A percentile compares a stretch with the other conserved stretches of the same genome.
These are phyloP conservation scores for Boechera retrofracta DNA, from an alignment of 345 rosid genomes.

Conservation along the genomic window DNA sequence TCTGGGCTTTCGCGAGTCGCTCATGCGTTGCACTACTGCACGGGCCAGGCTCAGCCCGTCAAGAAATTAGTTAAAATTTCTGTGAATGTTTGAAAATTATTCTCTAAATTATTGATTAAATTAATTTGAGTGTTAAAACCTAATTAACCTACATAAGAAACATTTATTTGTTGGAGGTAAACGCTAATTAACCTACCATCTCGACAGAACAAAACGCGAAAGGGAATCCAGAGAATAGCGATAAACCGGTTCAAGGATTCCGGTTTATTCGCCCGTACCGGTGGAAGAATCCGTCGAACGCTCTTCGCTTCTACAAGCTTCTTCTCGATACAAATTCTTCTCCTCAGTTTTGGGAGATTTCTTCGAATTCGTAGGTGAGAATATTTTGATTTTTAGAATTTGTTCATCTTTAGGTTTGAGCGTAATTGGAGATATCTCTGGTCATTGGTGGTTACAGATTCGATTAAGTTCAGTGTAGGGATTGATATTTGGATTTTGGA, in stretches of 20 bases:
- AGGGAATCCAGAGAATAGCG: neutral
- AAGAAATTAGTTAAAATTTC: neutral
- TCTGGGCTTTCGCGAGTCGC: conserved; percentile 4
- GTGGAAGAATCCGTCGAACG: neutral
- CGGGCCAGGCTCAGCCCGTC: conserved; percentile 19
- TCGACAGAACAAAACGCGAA: neutral
- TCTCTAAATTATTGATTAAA: neutral
- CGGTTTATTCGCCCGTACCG: neutral
- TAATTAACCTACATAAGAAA: too few relatives aligned
- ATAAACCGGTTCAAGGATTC: neutral
- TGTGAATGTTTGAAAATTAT: too few relatives aligned
- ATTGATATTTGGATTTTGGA: neutral
- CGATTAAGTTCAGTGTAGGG: neutral
- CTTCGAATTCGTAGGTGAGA: neutral
- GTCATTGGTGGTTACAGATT: neutral
- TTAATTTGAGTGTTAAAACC: too few relatives aligned
- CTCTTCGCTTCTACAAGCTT: neutral
- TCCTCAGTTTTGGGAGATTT: neutral
- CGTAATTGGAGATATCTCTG: neutral
- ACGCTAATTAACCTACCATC: neutral
- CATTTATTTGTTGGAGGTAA: too few relatives aligned
- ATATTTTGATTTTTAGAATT: neutral
- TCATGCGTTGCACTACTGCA: conserved; percentile 27
- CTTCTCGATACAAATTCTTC: neutral
- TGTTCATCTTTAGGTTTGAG: neutral